Evolutionary conservation across 257 asterid species (phyloP).

Genomic region (Solanum medicagineum): DNA sequence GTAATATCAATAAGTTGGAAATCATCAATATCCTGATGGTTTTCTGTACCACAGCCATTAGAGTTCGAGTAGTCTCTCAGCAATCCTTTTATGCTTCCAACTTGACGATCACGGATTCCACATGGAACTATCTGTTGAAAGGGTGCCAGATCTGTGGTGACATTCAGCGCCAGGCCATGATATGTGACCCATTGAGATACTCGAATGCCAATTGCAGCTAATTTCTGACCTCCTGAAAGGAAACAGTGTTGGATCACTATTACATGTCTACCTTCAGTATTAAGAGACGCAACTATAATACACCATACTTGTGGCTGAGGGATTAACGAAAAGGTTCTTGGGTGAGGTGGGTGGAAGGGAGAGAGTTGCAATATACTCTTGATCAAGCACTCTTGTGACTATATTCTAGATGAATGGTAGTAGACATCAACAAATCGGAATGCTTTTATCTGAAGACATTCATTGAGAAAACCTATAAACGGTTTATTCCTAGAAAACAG

Average conservation of each 20-base stretch:
- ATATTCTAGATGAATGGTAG: background rate
- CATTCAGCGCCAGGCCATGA: slow-evolving; percentile 82
- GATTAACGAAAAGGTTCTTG: background rate
- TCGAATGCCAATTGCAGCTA: slow-evolving; percentile 81
- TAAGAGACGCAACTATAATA: background rate
- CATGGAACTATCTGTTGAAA: slow-evolving; percentile 65
- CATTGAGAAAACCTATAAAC: background rate
- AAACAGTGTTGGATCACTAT: background rate
- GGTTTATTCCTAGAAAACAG: background rate
- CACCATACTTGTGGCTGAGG: background rate
- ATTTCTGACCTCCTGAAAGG: slow-evolving; percentile 48
- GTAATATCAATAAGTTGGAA: slow-evolving; percentile 34
- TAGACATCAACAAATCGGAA: background rate
- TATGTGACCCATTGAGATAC: slow-evolving; percentile 66
- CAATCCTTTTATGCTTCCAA: slow-evolving; percentile 60
- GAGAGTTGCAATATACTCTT: background rate
- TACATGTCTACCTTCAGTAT: background rate
- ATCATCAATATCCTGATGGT: slow-evolving; percentile 11
- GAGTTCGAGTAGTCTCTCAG: slow-evolving; percentile 6
- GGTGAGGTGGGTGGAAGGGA: background rate
- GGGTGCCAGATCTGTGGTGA: slow-evolving; percentile 51
- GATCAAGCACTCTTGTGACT: background rate
- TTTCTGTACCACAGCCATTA: slow-evolving; percentile 2
- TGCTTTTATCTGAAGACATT: background rate
- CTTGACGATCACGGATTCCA: slow-evolving; percentile 68